A percentile compares a stretch with the other conserved stretches of the same genome.
Evolutionary conservation across 306 rosid species (phyloP).

Genomic region (Lablab purpureus): DNA sequence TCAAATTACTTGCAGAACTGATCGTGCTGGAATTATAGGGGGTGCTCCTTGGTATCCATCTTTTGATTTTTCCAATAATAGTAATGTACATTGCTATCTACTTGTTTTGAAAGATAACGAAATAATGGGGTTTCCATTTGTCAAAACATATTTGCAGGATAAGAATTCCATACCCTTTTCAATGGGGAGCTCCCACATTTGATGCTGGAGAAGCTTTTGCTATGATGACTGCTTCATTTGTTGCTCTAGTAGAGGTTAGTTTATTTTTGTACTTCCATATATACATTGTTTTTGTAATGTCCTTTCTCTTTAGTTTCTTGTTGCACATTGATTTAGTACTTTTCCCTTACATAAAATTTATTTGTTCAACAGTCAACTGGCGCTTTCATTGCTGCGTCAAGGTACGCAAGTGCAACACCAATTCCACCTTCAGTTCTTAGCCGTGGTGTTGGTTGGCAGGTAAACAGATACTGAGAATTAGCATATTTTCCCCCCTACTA

Average conservation of each 20-base stretch:
- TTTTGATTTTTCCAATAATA: neutral
- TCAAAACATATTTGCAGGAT: conserved; percentile 62
- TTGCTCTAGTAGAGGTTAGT: conserved; percentile 90
- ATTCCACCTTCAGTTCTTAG: conserved; percentile 91
- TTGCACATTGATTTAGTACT: neutral
- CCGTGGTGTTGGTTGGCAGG: conserved; percentile 99
- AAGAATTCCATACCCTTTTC: conserved; percentile 95
- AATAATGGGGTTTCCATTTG: neutral
- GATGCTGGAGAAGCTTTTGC: conserved; percentile 98
- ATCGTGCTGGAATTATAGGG: conserved; percentile 51
- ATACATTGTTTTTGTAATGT: neutral
- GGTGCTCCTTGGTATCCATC: conserved; percentile 77
- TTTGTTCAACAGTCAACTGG: conserved; percentile 81
- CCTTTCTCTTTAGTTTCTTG: neutral
- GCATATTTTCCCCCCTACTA: neutral
- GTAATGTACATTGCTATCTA: neutral
- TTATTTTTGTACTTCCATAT: conserved; percentile 14
- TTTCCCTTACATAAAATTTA: neutral
- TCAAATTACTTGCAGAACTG: conserved; percentile 51
- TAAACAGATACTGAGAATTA: conserved; percentile 39
- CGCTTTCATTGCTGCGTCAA: conserved; percentile 81
- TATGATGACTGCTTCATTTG: conserved; percentile 96
- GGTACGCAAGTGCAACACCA: conserved; percentile 95
- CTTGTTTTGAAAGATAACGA: neutral
- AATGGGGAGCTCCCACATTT: conserved; percentile 99